Conservation (phyloP, 768 basidiomycete genomes). For the Chlorophyllum brunneum region DNA sequence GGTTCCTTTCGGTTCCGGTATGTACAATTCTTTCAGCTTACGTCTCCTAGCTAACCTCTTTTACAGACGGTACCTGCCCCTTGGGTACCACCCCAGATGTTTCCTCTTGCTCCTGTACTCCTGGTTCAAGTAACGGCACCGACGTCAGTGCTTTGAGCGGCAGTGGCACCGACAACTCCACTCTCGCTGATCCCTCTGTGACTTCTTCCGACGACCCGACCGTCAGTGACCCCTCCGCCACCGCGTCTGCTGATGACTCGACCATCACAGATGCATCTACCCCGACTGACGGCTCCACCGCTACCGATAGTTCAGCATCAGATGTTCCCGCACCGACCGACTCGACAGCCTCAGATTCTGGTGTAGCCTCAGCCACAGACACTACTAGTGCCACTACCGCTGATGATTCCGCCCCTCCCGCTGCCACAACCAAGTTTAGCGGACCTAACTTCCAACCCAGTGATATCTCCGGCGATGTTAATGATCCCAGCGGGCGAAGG, state of each 20-base stretch:
- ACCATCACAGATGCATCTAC: conserved; percentile 1
- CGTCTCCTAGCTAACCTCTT: neutral
- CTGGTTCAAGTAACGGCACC: conserved; percentile 15
- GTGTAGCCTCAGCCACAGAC: conserved; percentile 15
- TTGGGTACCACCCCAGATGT: conserved; percentile 38
- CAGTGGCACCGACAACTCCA: conserved; percentile 2
- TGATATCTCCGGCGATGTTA: conserved; percentile 27
- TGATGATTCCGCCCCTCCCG: conserved; percentile 13
- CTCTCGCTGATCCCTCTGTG: conserved; percentile 1
- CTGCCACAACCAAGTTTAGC: no score
- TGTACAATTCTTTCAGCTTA: conserved; percentile 15
- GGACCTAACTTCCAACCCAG: no score
- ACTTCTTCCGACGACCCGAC: conserved; percentile 2
- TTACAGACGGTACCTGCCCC: conserved; percentile 42
- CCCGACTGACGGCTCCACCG: conserved; percentile 5
- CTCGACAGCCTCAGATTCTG: conserved; percentile 2
- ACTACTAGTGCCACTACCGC: conserved; percentile 12
- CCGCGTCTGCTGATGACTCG: conserved; percentile 13
- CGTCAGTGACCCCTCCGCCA: neutral
- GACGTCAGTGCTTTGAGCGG: conserved; percentile 9
- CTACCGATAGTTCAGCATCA: conserved; percentile 12
- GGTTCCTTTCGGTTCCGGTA: conserved; percentile 42
- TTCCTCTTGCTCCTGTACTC: conserved; percentile 34
- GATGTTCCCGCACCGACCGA: conserved; percentile 11
- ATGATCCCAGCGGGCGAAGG: conserved; percentile 24